A percentile compares a stretch with the other conserved stretches of the same genome.
These are phyloP conservation scores for Cryptosporidium baileyi DNA, from an alignment of 169 alveolate genomes.

Conservation along the genomic window DNA sequence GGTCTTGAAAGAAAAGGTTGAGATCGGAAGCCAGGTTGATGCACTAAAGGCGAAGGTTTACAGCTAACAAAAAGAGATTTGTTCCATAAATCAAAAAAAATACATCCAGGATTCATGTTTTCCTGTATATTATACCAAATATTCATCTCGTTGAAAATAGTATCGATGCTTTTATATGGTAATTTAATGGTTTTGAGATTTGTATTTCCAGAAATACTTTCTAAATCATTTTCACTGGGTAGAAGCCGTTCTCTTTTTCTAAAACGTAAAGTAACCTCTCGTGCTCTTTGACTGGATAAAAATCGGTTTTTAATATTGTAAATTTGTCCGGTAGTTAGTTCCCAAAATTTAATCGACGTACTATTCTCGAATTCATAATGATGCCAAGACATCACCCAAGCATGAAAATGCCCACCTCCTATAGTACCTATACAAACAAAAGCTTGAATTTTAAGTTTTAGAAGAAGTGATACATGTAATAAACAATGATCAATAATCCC, in stretches of 20 bases:
- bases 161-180: constrained; percentile 79
- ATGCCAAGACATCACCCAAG: constrained; percentile 80
- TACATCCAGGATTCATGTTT: constrained; percentile 74
- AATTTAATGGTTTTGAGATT: constrained; percentile 72
- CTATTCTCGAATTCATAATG: constrained; percentile 69
- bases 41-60: constrained; percentile 24
- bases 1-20: constrained; percentile 41
- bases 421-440: constrained; percentile 81
- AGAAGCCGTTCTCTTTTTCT: constrained; percentile 59
- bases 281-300: constrained; percentile 46
- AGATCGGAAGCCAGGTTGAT: constrained; percentile 38
- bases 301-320: constrained; percentile 74
- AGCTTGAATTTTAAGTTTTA: constrained; percentile 78
- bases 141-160: constrained; percentile 79
- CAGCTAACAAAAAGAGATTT: constrained; percentile 77
- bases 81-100: constrained; percentile 78
- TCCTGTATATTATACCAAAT: constrained; percentile 81
- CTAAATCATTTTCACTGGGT: constrained; percentile 1
- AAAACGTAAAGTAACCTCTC: constrained; percentile 50
- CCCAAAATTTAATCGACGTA: constrained; percentile 78
- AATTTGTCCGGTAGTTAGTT: constrained; percentile 79
- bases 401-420: constrained; percentile 75
- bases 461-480: constrained; percentile 75
- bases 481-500: constrained; percentile 82
- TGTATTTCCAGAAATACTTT: constrained; percentile 63